These are phyloP conservation scores for Purpureocillium takamizusanense DNA, from an alignment of 2,329 filamentous ascomycete species.

Conservation along the genomic window DNA sequence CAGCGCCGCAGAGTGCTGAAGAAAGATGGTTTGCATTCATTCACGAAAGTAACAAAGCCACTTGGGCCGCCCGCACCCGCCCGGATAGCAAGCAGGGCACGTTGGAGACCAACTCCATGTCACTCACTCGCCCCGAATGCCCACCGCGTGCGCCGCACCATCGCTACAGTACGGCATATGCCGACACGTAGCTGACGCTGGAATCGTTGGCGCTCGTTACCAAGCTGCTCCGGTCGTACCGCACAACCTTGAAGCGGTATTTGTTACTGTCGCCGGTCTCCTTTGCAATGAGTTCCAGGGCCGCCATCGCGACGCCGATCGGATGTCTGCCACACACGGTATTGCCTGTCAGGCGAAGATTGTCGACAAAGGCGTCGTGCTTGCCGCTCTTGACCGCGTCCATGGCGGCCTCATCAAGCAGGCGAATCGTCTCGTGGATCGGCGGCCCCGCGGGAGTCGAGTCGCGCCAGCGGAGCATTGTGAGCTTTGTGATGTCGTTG, in stretches of 20 bases:
- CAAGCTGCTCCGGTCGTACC: slow-evolving; percentile 80
- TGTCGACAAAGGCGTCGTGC: slow-evolving; percentile 61
- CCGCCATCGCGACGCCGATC: slow-evolving; percentile 87
- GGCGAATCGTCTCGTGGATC: slow-evolving; percentile 79
- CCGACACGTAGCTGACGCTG: slow-evolving; percentile 92
- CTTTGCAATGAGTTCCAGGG: slow-evolving; percentile 55
- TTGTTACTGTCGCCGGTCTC: slow-evolving; percentile 29
- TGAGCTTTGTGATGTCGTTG: slow-evolving; percentile 29
- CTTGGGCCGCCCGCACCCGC: not conserved
- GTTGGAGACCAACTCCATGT: too few relatives aligned
- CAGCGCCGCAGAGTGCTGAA: too few relatives aligned
- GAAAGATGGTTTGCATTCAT: too few relatives aligned
- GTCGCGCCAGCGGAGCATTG: slow-evolving; percentile 22
- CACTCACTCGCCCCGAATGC: too few relatives aligned
- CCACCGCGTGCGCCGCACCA: too few relatives aligned
- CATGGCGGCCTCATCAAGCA: slow-evolving; percentile 75
- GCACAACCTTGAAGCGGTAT: slow-evolving; percentile 65
- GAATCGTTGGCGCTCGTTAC: slow-evolving; percentile 60
- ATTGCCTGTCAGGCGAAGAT: slow-evolving; percentile 66
- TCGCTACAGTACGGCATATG: slow-evolving; percentile 64
- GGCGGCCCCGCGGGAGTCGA: slow-evolving; percentile 27
- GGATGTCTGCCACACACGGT: slow-evolving; percentile 93
- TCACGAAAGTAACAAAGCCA: not conserved
- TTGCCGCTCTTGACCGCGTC: slow-evolving; percentile 70
- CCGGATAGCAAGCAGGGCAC: too few relatives aligned